Evolutionary conservation across 2,329 filamentous ascomycete genomes (phyloP).

Genomic region (Cercospora sp.): DNA sequence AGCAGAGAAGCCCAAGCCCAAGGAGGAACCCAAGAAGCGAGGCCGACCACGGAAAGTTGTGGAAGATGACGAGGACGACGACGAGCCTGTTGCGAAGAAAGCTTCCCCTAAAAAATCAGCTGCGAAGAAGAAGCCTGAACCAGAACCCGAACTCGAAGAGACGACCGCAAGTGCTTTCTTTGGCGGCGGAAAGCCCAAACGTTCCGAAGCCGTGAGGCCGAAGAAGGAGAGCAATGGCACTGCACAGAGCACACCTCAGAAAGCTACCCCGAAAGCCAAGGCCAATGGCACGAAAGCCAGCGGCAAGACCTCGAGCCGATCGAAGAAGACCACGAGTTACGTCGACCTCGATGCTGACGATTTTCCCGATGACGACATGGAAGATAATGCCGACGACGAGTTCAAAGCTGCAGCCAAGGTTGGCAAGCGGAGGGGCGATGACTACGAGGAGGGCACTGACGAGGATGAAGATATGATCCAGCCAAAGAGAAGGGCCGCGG

Average conservation of each 20-base stretch:
- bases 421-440: slow-evolving; percentile 60
- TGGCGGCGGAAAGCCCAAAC: slow-evolving; percentile 56
- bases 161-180: slow-evolving; percentile 67
- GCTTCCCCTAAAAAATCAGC: slow-evolving; percentile 54
- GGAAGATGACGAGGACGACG: slow-evolving; percentile 74
- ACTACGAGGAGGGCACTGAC: slow-evolving; percentile 66
- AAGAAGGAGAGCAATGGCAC: slow-evolving; percentile 21
- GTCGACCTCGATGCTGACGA: slow-evolving; percentile 40
- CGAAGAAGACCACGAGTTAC: slow-evolving; percentile 48
- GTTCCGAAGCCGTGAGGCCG: slow-evolving; percentile 43
- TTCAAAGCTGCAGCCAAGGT: slow-evolving; percentile 72
- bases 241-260: slow-evolving; percentile 43
- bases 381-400: slow-evolving; percentile 71
- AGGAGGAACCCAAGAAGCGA: slow-evolving; percentile 49
- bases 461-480: slow-evolving; percentile 69
- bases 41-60: slow-evolving; percentile 65
- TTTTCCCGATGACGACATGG: slow-evolving; percentile 44
- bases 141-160: slow-evolving; percentile 45
- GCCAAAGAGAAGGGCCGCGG: slow-evolving; percentile 42
- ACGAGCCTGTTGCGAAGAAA: slow-evolving; percentile 26
- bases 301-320: slow-evolving; percentile 41
- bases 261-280: slow-evolving; percentile 40
- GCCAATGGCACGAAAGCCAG: slow-evolving; percentile 41
- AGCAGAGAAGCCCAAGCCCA: slow-evolving; percentile 35
- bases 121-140: slow-evolving; percentile 44